These are phyloP conservation scores for Solanum chiquidenum DNA, from an alignment of 257 asterid species.

Conservation along the genomic window DNA sequence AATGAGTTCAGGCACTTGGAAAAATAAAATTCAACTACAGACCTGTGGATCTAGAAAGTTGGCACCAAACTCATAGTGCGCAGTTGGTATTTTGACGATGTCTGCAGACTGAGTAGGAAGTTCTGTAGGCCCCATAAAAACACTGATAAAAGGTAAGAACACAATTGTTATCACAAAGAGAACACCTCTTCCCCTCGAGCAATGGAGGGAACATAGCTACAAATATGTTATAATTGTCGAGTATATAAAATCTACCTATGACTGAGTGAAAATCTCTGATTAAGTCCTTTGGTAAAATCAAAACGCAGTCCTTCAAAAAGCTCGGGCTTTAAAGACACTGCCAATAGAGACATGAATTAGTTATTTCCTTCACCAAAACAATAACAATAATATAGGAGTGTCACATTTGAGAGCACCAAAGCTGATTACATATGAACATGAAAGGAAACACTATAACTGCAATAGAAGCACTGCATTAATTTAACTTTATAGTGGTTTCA, in stretches of 20 bases:
- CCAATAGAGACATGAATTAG: conserved; percentile 9
- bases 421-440: neutral
- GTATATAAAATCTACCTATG: conserved; percentile 55
- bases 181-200: neutral
- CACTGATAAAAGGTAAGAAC: conserved; percentile 34
- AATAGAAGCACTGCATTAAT: neutral
- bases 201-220: neutral
- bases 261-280: conserved; percentile 81
- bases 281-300: conserved; percentile 89
- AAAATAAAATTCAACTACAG: neutral
- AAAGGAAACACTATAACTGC: neutral
- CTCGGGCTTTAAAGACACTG: conserved; percentile 99
- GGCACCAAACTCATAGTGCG: conserved; percentile 95
- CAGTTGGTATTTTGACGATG: conserved; percentile 71
- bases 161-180: neutral
- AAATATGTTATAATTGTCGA: neutral
- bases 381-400: neutral
- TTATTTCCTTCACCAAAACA: neutral
- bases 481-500: neutral
- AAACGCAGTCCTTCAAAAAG: conserved; percentile 96
- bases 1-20: neutral
- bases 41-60: conserved; percentile 88
- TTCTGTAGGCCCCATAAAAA: conserved; percentile 94
- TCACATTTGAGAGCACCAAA: neutral
- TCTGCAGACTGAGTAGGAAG: conserved; percentile 90